Percentiles rank a stretch among this genome's conserved stretches.
phyloP scores from a whole-genome alignment of 768 basidiomycete genomes.

The Boletus pseudo-olivaceus region DNA sequence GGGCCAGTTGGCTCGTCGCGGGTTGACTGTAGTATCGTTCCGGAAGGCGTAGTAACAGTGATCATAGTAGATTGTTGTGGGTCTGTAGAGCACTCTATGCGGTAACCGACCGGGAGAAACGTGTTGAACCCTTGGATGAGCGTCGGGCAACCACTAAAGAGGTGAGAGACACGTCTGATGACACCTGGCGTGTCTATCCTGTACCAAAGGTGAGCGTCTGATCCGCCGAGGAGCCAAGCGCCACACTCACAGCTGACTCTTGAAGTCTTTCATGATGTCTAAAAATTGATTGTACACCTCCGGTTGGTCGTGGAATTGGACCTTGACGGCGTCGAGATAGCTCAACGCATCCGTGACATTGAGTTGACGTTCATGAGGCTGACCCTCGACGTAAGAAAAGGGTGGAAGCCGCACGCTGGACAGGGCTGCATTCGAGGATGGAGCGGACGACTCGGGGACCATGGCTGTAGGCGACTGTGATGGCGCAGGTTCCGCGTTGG shows the following conservation, averaged over 20 bases:
- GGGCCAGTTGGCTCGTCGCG: slow-evolving; percentile 39
- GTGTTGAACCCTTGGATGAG: slow-evolving; percentile 99
- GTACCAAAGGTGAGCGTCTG: slow-evolving; percentile 3
- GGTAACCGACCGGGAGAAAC: slow-evolving; percentile 91
- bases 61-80: slow-evolving; percentile 62
- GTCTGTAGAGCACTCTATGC: slow-evolving; percentile 77
- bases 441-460: slow-evolving; percentile 8
- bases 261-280: slow-evolving; percentile 77
- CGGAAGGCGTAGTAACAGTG: slow-evolving; percentile 75
- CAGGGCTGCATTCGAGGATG: background rate
- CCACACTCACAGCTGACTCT: slow-evolving; percentile 51
- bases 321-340: slow-evolving; percentile 64
- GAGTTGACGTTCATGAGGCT: slow-evolving; percentile 41
- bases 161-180: slow-evolving; percentile 88
- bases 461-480: slow-evolving; percentile 12
- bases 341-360: slow-evolving; percentile 61
- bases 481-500: slow-evolving; percentile 7
- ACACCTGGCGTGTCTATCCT: slow-evolving; percentile 98
- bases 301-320: slow-evolving; percentile 54
- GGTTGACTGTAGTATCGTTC: slow-evolving; percentile 58
- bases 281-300: slow-evolving; percentile 63
- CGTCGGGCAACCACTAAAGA: slow-evolving; percentile 85
- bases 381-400: slow-evolving; percentile 24
- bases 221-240: background rate
- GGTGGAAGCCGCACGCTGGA: slow-evolving; percentile 17